These are phyloP conservation scores for Fibroporia radiculosa DNA, from an alignment of 768 basidiomycete species.

Conservation along the genomic window DNA sequence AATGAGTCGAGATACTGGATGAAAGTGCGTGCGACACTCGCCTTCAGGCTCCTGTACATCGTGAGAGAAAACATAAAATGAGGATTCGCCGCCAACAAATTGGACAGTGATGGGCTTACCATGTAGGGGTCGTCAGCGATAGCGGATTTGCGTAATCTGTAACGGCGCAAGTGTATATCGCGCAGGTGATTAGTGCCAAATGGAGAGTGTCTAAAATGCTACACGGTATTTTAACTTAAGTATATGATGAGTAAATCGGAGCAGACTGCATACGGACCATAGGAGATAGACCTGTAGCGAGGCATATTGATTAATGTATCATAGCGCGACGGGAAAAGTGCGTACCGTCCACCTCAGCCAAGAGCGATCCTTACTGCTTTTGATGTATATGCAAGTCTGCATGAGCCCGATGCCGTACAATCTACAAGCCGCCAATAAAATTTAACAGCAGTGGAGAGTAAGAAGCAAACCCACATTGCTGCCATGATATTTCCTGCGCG, in stretches of 20 bases:
- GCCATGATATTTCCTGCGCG: constrained; percentile 1
- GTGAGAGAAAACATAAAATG: background rate
- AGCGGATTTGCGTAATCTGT: constrained; percentile 16
- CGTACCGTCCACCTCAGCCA: background rate
- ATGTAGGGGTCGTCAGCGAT: constrained; percentile 11
- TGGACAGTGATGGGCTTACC: constrained; percentile 7
- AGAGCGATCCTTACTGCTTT: background rate
- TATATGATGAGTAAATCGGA: background rate
- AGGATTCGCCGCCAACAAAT: background rate
- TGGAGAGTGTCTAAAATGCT: constrained; percentile 15
- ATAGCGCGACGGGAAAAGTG: background rate
- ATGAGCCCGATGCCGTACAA: background rate
- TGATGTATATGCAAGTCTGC: background rate
- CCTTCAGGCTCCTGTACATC: constrained; percentile 16
- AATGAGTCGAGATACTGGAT: background rate
- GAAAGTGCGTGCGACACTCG: constrained; percentile 2
- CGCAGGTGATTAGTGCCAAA: constrained; percentile 10
- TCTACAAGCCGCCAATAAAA: no score
- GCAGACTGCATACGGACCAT: constrained; percentile 3
- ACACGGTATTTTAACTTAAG: background rate
- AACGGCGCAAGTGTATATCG: constrained; percentile 19
- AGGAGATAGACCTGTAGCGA: constrained; percentile 10
- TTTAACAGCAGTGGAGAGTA: background rate
- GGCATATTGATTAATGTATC: background rate
- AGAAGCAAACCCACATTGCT: constrained; percentile 1